Evolutionary conservation across 257 asterid species (phyloP).

Genomic region (Plectranthus barbatus): DNA sequence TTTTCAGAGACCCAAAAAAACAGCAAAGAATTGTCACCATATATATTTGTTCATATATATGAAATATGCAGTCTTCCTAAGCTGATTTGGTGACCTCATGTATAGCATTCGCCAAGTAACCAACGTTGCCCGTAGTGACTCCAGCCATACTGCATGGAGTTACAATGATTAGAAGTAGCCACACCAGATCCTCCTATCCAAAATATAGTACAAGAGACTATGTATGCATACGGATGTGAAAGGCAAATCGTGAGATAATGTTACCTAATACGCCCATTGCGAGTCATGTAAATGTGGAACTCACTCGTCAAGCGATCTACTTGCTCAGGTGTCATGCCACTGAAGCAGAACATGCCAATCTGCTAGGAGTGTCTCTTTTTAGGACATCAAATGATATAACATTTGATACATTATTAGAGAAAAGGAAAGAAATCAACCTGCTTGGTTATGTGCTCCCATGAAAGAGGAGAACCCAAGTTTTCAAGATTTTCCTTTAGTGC

Average conservation of each 20-base stretch:
- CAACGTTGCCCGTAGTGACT: slow-evolving; percentile 83
- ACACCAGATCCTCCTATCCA: neutral
- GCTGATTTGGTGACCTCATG: slow-evolving; percentile 75
- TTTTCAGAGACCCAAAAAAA: slow-evolving; percentile 2
- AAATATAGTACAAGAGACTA: neutral
- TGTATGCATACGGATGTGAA: neutral
- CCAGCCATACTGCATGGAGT: slow-evolving; percentile 85
- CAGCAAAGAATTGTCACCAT: neutral
- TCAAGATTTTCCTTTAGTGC: slow-evolving; percentile 74
- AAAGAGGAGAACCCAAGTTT: slow-evolving; percentile 71
- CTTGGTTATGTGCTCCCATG: slow-evolving; percentile 96
- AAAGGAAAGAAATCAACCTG: slow-evolving; percentile 44
- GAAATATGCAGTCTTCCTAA: slow-evolving; percentile 19
- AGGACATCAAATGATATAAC: neutral
- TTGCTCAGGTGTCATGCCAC: slow-evolving; percentile 96
- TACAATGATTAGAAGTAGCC: neutral
- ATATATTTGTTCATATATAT: neutral
- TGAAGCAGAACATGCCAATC: slow-evolving; percentile 99
- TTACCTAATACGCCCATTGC: slow-evolving; percentile 96
- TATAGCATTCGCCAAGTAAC: slow-evolving; percentile 85
- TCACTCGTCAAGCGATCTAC: slow-evolving; percentile 91
- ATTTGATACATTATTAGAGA: neutral
- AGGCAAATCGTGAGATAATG: neutral
- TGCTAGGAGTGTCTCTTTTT: slow-evolving; percentile 16
- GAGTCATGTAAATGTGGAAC: slow-evolving; percentile 87